Percentiles rank a stretch among this genome's conserved stretches.
These are phyloP conservation scores for Dioscorea zingiberensis DNA, from an alignment of 106 monocot species.

Conservation along the genomic window DNA sequence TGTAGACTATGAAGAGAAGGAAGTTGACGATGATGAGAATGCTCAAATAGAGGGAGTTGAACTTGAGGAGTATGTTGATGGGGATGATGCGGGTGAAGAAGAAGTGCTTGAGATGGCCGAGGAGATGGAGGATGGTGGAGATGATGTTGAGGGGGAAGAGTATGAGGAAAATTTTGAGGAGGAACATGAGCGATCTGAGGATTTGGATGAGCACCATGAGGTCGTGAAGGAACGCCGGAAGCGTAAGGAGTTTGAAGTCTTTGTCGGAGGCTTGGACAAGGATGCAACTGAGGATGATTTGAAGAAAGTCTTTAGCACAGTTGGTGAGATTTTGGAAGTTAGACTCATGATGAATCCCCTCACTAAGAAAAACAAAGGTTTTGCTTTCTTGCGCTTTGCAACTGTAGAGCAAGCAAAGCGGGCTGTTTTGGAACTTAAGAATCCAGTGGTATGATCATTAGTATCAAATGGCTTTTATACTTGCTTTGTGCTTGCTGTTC, in stretches of 20 bases:
- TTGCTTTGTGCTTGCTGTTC: not conserved
- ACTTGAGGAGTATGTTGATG: slow-evolving; percentile 55
- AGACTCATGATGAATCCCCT: slow-evolving; percentile 73
- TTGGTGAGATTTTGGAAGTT: slow-evolving; percentile 76
- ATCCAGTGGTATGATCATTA: slow-evolving; percentile 55
- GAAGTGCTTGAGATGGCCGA: slow-evolving; percentile 28
- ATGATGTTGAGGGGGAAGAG: slow-evolving; percentile 54
- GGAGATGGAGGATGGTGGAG: slow-evolving; percentile 37
- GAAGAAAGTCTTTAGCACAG: slow-evolving; percentile 63
- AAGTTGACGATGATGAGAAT: slow-evolving; percentile 17
- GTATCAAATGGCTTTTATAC: not conserved
- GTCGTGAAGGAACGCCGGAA: slow-evolving; percentile 68
- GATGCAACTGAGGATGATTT: slow-evolving; percentile 85
- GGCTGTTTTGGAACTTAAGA: slow-evolving; percentile 69
- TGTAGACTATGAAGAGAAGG: not conserved
- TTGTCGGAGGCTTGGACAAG: slow-evolving; percentile 94
- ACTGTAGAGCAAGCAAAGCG: slow-evolving; percentile 91
- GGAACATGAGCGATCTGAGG: slow-evolving; percentile 40
- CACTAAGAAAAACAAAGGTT: slow-evolving; percentile 94
- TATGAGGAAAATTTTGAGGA: slow-evolving; percentile 49
- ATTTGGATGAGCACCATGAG: slow-evolving; percentile 68
- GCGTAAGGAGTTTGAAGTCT: slow-evolving; percentile 92
- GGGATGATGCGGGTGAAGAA: slow-evolving; percentile 31
- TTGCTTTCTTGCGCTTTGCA: slow-evolving; percentile 88
- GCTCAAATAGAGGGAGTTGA: slow-evolving; percentile 9